Conservation (phyloP, 495 filamentous ascomycete species). For the Neurospora sp. region DNA sequence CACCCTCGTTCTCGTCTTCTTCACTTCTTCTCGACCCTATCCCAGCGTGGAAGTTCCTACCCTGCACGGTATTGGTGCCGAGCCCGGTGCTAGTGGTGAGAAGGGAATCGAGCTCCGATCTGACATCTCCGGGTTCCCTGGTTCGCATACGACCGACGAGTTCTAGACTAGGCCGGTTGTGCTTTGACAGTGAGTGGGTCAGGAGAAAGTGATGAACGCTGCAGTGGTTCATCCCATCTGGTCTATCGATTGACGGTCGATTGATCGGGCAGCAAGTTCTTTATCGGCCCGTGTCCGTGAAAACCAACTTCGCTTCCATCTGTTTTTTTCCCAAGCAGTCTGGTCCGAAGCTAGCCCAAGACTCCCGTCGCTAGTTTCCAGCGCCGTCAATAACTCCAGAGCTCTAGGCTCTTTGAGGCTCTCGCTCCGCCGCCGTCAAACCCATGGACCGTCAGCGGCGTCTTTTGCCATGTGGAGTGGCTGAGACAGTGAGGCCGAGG, state of each 20-base stretch:
- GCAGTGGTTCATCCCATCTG: background rate
- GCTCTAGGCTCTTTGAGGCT: background rate
- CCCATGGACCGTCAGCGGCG: no score
- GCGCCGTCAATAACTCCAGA: background rate
- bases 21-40: no score
- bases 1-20: no score
- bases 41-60: no score
- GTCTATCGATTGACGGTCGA: no score
- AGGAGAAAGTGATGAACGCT: background rate
- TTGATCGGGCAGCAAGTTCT: background rate
- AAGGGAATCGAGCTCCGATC: no score
- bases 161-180: background rate
- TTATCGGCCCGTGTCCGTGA: background rate
- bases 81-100: no score
- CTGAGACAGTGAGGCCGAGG: background rate
- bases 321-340: background rate
- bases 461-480: background rate
- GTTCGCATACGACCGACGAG: background rate
- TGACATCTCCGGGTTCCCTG: no score
- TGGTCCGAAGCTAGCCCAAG: background rate
- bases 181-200: background rate
- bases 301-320: background rate
- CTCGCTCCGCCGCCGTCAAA: background rate
- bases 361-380: background rate
- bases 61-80: no score